Conservation (phyloP, 108 stramenopile species). For the Conticribra guillardii region DNA sequence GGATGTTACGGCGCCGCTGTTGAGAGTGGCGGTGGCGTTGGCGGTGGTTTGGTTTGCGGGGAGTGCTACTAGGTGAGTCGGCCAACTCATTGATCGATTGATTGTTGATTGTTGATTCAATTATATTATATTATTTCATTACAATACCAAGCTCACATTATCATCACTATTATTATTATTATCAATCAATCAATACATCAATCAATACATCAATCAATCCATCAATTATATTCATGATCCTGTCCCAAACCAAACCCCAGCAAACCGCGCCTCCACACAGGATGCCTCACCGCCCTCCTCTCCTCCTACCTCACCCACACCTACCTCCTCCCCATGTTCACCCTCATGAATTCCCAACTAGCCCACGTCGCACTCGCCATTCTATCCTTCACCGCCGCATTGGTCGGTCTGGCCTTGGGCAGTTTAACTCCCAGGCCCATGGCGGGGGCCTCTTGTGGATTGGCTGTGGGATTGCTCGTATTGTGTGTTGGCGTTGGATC, state of each 20-base stretch:
- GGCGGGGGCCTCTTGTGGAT: constrained; percentile 67
- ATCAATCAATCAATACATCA: not conserved
- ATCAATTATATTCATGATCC: too few relatives aligned
- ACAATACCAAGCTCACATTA: not conserved
- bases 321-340: constrained; percentile 62
- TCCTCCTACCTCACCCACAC: constrained; percentile 49
- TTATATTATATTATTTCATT: not conserved
- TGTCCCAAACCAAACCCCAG: constrained; percentile 20
- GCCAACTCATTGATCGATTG: not conserved
- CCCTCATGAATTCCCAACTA: constrained; percentile 47
- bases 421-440: constrained; percentile 61
- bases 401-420: constrained; percentile 72
- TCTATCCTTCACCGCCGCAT: constrained; percentile 50
- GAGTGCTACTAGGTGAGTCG: not conserved
- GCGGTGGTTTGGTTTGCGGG: not conserved
- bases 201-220: too few relatives aligned
- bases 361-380: constrained; percentile 62
- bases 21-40: not conserved
- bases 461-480: constrained; percentile 10
- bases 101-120: not conserved
- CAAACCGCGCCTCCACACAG: constrained; percentile 56
- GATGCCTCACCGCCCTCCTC: constrained; percentile 47
- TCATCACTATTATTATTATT: not conserved
- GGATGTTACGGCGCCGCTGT: not conserved
- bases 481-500: not conserved